phyloP scores from a whole-genome alignment of 1,139 yeast species.

The Candida dubliniensis region DNA sequence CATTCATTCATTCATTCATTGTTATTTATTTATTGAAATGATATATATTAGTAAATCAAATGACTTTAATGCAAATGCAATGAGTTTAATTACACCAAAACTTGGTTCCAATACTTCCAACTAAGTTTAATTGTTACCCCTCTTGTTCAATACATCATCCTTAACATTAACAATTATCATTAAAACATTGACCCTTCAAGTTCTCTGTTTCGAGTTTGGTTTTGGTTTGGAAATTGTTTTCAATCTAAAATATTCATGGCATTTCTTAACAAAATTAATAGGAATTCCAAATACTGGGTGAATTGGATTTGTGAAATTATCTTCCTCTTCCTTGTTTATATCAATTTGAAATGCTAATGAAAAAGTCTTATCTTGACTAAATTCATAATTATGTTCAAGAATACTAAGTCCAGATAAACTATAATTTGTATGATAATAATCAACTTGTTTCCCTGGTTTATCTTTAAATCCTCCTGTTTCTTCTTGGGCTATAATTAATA shows the following conservation, averaged over 20 bases:
- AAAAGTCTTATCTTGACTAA: conserved; percentile 21
- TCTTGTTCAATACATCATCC: too few species aligned
- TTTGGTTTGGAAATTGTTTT: background rate
- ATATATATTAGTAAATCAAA: background rate
- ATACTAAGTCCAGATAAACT: conserved; percentile 74
- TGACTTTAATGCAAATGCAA: too few species aligned
- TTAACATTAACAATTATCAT: too few species aligned
- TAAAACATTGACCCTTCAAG: too few species aligned
- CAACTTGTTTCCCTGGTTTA: conserved; percentile 81
- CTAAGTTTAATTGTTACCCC: too few species aligned
- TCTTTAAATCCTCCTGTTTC: conserved; percentile 76
- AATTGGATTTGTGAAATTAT: conserved; percentile 33
- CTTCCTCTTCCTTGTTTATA: conserved; percentile 19
- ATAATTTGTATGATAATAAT: conserved; percentile 90
- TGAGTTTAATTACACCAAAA: too few species aligned
- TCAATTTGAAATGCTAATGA: conserved; percentile 34
- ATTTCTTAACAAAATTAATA: conserved; percentile 6
- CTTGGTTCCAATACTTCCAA: too few species aligned
- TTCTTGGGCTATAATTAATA: conserved; percentile 72
- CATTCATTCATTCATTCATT: background rate
- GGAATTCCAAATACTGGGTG: conserved; percentile 74
- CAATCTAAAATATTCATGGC: conserved; percentile 4
- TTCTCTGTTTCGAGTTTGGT: background rate
- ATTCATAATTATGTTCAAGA: conserved; percentile 54
- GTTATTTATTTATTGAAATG: background rate